Conservation (phyloP, 208 protist genomes). For the Wallacemonas rigidus region DNA sequence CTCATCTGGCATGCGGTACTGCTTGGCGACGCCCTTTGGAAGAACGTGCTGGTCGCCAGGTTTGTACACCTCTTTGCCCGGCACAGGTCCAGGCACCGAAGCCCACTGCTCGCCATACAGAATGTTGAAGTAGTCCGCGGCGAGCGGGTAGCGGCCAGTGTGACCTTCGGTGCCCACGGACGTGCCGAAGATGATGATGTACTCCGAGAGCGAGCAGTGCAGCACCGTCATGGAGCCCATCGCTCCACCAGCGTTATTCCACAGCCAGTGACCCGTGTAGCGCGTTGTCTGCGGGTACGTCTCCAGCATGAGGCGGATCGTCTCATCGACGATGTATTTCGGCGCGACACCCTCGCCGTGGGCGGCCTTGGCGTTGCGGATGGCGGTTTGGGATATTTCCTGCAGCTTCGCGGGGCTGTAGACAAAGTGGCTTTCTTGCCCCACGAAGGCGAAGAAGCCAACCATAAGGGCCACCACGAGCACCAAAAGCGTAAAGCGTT, state of each 20-base stretch:
- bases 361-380: constrained; percentile 48
- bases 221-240: constrained; percentile 93
- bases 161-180: constrained; percentile 89
- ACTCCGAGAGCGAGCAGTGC: constrained; percentile 91
- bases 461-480: constrained; percentile 35
- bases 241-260: constrained; percentile 91
- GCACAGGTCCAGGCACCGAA: constrained; percentile 32
- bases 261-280: constrained; percentile 76
- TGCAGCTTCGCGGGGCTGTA: constrained; percentile 80
- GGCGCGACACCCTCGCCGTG: constrained; percentile 35
- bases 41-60: constrained; percentile 81
- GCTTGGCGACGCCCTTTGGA: constrained; percentile 61
- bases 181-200: constrained; percentile 93
- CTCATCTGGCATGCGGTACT: constrained; percentile 90
- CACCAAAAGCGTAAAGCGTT: constrained; percentile 25
- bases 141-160: constrained; percentile 82
- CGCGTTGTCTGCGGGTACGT: constrained; percentile 71
- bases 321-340: constrained; percentile 52
- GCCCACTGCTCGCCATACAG: constrained; percentile 92
- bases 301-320: constrained; percentile 61
- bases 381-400: constrained; percentile 64
- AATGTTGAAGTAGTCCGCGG: constrained; percentile 92
- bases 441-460: constrained; percentile 53
- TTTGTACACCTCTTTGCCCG: constrained; percentile 60
- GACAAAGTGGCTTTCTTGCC: constrained; percentile 68